A percentile compares a stretch with the other conserved stretches of the same genome.
These are phyloP conservation scores for Citrus unshiu DNA, from an alignment of 345 rosid species.

Conservation along the genomic window DNA sequence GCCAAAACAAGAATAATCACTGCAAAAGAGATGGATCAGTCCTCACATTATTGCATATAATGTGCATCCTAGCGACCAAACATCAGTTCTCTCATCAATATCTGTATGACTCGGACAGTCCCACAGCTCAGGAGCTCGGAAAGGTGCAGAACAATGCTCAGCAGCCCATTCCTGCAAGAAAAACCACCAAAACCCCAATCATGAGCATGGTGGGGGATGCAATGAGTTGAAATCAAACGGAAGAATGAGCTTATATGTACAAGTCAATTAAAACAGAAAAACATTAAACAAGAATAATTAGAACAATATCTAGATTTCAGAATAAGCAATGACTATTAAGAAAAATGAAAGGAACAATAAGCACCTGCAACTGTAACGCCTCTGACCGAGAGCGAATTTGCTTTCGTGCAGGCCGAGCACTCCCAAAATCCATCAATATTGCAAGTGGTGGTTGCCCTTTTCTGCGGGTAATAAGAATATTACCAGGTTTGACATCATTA, in stretches of 20 bases:
- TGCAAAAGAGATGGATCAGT: not conserved
- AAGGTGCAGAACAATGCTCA: constrained; percentile 95
- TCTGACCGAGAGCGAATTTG: constrained; percentile 89
- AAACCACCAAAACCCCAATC: constrained; percentile 5
- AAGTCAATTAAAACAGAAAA: not conserved
- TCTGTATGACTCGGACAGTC: constrained; percentile 95
- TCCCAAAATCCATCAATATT: constrained; percentile 97
- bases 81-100: constrained; percentile 96
- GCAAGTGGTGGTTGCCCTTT: constrained; percentile 84
- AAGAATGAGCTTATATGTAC: not conserved
- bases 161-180: constrained; percentile 86
- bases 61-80: constrained; percentile 99
- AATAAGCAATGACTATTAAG: not conserved
- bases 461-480: constrained; percentile 69
- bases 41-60: constrained; percentile 92
- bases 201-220: not conserved
- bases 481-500: constrained; percentile 99
- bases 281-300: not conserved
- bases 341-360: constrained; percentile 7
- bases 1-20: not conserved
- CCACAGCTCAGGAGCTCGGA: constrained; percentile 99
- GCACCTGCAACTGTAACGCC: constrained; percentile 92
- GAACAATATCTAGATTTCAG: not conserved
- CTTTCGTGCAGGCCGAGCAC: constrained; percentile 82
- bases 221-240: not conserved